Evolutionary conservation across 495 filamentous ascomycete genomes (phyloP), one percentile per base, ranked within the genome.

Genomic region (Podospora conica): DNA sequence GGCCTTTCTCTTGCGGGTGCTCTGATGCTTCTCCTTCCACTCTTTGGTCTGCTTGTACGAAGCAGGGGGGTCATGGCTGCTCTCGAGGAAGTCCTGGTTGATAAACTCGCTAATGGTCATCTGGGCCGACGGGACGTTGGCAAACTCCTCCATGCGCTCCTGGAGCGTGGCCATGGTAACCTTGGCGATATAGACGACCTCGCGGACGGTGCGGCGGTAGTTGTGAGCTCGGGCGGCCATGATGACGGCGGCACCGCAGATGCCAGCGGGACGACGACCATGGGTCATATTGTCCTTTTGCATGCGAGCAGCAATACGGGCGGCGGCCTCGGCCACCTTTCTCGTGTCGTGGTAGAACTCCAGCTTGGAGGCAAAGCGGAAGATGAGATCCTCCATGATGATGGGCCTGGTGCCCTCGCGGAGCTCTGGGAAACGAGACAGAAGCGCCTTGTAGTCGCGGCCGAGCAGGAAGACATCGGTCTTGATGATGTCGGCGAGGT

Each of bases 181-280:
- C 70, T 96, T 97, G 65, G 96, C 96, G 20, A 97, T 87, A 71
- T 96, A 97, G 28, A 98, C 95, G 11, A 98, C 89, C 78, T 98
- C 95, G 25, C 92, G 84, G 7, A 96, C 86, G 0, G 91, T 95
- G 21, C 95, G 89, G 48, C 94, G 88, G 75, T 94, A 98, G 75
- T 97, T 97, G 81, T 97, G 96, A 87, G 97, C 96, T 31, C 96
- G 90, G 10, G 95, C 92, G 22, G 95, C 96, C 68, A 98, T 86
- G 68, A 98, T 91, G 64, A 98, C 83, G 65, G 92, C 93, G 10
- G 95, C 96, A 65, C 95, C 96, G 77, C 92, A 97, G 55, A 98
- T 87, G 71, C 96, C 95, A 25, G 95, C 92, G 55, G 96, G 96
- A 54, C 93, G 87, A 72, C 95, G 91, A 70, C 95, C 95, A 58